Percentiles rank a stretch among this genome's conserved stretches.
These are phyloP conservation scores for Kuraishia capsulata DNA, from an alignment of 805 yeast species.

Conservation along the genomic window DNA sequence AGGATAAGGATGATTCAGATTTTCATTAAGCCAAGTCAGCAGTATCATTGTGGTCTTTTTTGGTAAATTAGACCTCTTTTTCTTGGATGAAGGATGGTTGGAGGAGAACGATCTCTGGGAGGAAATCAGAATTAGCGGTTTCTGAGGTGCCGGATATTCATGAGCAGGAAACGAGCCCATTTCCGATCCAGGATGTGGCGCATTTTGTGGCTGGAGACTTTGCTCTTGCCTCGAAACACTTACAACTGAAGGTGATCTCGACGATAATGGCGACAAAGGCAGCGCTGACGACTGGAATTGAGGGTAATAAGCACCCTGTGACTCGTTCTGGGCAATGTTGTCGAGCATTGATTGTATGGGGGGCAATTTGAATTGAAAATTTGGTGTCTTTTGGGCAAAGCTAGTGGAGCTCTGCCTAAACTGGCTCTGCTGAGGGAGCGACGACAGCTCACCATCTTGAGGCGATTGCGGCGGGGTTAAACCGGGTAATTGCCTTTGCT, in stretches of 20 bases:
- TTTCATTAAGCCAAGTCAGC: conserved; percentile 45
- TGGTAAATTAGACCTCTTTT: conserved; percentile 44
- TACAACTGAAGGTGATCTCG: conserved; percentile 1
- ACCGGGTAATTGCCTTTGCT: neutral
- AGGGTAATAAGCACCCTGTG: neutral
- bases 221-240: neutral
- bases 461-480: neutral
- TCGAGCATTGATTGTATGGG: neutral
- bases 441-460: too few relatives aligned
- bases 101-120: neutral
- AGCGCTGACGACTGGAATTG: neutral
- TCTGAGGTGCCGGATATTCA: too few relatives aligned
- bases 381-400: neutral
- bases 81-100: conserved; percentile 10
- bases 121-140: conserved; percentile 1
- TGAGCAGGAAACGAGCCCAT: too few relatives aligned
- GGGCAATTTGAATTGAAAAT: neutral
- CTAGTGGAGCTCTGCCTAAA: too few relatives aligned
- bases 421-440: too few relatives aligned
- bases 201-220: neutral
- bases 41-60: conserved; percentile 46
- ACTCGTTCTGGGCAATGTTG: neutral
- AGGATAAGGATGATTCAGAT: conserved; percentile 52
- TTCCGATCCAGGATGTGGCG: conserved; percentile 1
- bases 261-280: conserved; percentile 1